Evolutionary conservation across 2,329 filamentous ascomycete genomes (phyloP).

Genomic region (Colletotrichum spinosum): DNA sequence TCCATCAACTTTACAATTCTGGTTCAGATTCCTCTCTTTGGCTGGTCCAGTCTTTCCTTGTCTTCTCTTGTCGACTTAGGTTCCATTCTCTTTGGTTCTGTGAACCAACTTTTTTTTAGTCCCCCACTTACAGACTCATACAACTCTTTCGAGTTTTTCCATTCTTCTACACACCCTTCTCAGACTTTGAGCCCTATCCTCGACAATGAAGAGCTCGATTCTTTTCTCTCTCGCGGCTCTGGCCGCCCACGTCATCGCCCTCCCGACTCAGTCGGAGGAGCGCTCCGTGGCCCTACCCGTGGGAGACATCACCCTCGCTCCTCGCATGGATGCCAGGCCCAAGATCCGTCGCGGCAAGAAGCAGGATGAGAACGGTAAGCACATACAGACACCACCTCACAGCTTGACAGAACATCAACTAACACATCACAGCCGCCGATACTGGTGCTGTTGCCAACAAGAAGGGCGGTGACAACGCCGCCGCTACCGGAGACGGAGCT

Average conservation of each 20-base stretch:
- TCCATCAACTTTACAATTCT: slow-evolving; percentile 13
- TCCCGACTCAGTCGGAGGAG: slow-evolving; percentile 21
- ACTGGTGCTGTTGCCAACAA: background rate
- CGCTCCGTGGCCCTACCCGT: slow-evolving; percentile 26
- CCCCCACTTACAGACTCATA: background rate
- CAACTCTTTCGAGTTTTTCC: background rate
- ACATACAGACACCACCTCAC: background rate
- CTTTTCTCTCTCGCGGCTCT: slow-evolving; percentile 35
- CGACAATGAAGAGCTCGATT: slow-evolving; percentile 37
- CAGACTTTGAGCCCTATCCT: slow-evolving; percentile 1
- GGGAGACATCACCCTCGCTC: slow-evolving; percentile 15
- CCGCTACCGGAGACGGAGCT: background rate
- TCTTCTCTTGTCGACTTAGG: background rate
- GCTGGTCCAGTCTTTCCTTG: slow-evolving; percentile 34
- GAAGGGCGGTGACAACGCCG: slow-evolving; percentile 1
- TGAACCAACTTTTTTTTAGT: slow-evolving; percentile 20
- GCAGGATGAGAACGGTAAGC: background rate
- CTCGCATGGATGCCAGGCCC: slow-evolving; percentile 12
- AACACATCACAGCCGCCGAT: background rate
- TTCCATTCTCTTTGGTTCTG: slow-evolving; percentile 34
- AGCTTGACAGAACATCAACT: background rate
- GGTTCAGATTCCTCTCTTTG: slow-evolving; percentile 34
- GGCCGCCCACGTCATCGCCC: slow-evolving; percentile 36
- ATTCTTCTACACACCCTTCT: background rate
- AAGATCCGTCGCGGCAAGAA: slow-evolving; percentile 27